A percentile compares a stretch with the other conserved stretches of the same genome.
phyloP scores from a whole-genome alignment of 2,329 filamentous ascomycete genomes.

The Sphaerulina populicola region DNA sequence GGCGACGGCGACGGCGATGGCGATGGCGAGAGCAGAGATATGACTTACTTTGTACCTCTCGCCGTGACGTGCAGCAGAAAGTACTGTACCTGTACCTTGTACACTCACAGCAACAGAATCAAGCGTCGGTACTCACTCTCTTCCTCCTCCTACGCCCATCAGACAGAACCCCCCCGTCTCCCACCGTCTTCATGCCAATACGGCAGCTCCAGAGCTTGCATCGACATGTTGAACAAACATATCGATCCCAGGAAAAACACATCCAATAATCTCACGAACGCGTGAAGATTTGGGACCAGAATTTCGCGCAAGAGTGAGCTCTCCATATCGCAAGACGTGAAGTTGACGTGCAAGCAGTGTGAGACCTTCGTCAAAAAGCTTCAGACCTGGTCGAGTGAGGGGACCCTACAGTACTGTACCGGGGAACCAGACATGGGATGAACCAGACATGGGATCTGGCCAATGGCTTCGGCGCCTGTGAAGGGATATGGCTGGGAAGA shows the following conservation, averaged over 20 bases:
- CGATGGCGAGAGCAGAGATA: background rate
- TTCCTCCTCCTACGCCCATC: background rate
- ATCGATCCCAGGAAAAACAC: background rate
- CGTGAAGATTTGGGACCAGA: background rate
- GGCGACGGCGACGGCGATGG: no score
- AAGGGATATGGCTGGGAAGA: no score
- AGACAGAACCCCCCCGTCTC: background rate
- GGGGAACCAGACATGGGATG: no score
- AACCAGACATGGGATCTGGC: no score
- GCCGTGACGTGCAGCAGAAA: background rate
- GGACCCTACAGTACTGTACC: no score
- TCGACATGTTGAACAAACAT: background rate
- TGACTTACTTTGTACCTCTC: background rate
- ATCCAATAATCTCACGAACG: background rate
- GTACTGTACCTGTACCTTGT: no score
- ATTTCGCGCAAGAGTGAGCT: background rate
- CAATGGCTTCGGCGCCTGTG: no score
- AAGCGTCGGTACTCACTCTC: background rate
- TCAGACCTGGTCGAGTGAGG: background rate
- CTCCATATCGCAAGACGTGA: constrained; percentile 4
- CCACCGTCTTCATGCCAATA: background rate
- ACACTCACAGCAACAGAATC: background rate
- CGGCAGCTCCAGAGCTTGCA: background rate
- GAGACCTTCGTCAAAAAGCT: background rate
- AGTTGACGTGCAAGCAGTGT: background rate